phyloP scores from a whole-genome alignment of 2,329 filamentous ascomycete species.

The Colletotrichum truncatum region DNA sequence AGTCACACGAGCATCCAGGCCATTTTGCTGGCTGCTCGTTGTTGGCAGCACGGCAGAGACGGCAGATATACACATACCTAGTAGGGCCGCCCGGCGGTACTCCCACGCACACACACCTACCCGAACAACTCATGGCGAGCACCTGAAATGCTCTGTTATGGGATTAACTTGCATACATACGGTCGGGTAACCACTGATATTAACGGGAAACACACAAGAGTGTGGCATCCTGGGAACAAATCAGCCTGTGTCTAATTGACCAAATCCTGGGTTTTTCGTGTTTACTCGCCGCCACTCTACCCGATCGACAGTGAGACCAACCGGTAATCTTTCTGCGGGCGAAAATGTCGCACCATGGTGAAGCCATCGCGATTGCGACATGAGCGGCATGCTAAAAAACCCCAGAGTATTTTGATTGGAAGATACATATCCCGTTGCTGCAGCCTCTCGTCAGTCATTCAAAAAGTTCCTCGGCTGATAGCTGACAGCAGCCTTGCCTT shows the following conservation, averaged over 20 bases:
- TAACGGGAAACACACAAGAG: background rate
- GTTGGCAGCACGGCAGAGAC: background rate
- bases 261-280: background rate
- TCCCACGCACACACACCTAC: background rate
- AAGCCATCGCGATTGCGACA: constrained; percentile 12
- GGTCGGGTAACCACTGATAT: background rate
- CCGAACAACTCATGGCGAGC: background rate
- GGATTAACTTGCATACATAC: too few relatives aligned
- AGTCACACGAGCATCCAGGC: background rate
- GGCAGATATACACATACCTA: background rate
- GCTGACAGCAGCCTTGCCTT: background rate
- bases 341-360: constrained; percentile 9
- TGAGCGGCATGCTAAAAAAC: background rate
- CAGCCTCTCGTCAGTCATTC: background rate
- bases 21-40: background rate
- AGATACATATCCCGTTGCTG: background rate
- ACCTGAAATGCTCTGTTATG: too few relatives aligned
- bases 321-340: background rate
- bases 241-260: background rate
- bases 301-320: background rate
- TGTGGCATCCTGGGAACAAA: background rate
- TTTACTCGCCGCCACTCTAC: background rate
- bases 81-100: background rate
- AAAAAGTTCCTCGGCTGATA: constrained; percentile 7
- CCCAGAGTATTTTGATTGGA: background rate